These are phyloP conservation scores for Leccinum olivaceoglutinosum DNA, from an alignment of 1,284 basidiomycete species.

Conservation along the genomic window DNA sequence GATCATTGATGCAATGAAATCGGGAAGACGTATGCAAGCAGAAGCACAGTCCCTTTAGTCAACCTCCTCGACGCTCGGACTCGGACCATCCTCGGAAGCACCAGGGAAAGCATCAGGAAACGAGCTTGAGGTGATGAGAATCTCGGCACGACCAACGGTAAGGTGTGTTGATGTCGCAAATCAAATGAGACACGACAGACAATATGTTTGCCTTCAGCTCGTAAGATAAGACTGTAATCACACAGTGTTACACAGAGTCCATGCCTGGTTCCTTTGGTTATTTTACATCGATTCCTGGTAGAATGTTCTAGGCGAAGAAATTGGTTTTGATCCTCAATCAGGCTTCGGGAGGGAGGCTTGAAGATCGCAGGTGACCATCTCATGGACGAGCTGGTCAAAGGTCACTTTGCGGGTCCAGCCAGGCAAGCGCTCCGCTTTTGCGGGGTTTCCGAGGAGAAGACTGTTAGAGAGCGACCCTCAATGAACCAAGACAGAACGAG, in stretches of 20 bases:
- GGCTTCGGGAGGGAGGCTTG: conserved; percentile 61
- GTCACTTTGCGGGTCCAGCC: conserved; percentile 83
- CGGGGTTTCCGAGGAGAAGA: conserved; percentile 74
- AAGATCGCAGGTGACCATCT: conserved; percentile 85
- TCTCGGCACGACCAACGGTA: neutral
- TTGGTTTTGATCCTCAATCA: conserved; percentile 79
- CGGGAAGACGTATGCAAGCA: conserved; percentile 16
- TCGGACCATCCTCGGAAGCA: conserved; percentile 69
- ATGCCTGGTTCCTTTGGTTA: neutral
- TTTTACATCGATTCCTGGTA: neutral
- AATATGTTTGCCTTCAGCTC: neutral
- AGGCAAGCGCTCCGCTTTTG: conserved; percentile 78
- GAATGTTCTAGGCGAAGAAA: neutral
- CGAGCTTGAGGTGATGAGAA: neutral
- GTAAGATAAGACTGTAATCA: conserved; percentile 6
- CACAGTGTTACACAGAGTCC: neutral
- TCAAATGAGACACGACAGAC: neutral
- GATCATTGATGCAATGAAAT: conserved; percentile 23
- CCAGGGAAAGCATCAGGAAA: too few relatives aligned
- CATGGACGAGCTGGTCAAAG: conserved; percentile 77
- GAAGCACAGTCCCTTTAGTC: conserved; percentile 42
- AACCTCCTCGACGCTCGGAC: conserved; percentile 73
- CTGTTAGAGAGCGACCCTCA: conserved; percentile 34
- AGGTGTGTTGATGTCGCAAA: neutral
- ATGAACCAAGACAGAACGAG: conserved; percentile 1